These are phyloP conservation scores for Rubus parviflorus DNA, from an alignment of 306 rosid species.

Conservation along the genomic window DNA sequence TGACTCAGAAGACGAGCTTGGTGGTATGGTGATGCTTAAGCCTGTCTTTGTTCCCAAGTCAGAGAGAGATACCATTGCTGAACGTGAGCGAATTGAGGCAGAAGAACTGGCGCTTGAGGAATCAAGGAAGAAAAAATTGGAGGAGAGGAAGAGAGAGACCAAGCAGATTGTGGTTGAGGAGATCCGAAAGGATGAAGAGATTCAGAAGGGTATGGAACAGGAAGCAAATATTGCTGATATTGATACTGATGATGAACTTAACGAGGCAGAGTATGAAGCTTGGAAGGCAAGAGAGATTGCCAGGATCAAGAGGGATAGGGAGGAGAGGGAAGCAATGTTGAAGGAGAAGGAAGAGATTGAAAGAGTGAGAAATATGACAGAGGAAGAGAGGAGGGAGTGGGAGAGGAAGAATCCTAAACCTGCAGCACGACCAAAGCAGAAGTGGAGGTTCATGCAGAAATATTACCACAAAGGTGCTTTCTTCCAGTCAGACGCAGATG, in stretches of 20 bases:
- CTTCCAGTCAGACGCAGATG: slow-evolving; percentile 73
- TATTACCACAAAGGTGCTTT: slow-evolving; percentile 95
- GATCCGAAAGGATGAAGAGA: slow-evolving; percentile 81
- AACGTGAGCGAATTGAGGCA: slow-evolving; percentile 90
- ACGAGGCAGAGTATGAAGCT: slow-evolving; percentile 95
- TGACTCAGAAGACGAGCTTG: slow-evolving; percentile 82
- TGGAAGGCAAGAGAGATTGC: slow-evolving; percentile 95
- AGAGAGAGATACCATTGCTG: slow-evolving; percentile 91
- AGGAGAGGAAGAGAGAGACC: slow-evolving; percentile 80
- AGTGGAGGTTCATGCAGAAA: slow-evolving; percentile 98
- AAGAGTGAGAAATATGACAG: slow-evolving; percentile 91
- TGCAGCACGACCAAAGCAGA: slow-evolving; percentile 55
- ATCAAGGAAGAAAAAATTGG: slow-evolving; percentile 66
- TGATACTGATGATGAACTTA: slow-evolving; percentile 92
- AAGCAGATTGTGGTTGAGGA: slow-evolving; percentile 94
- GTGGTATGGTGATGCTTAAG: slow-evolving; percentile 88
- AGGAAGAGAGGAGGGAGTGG: slow-evolving; percentile 99
- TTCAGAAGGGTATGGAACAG: slow-evolving; percentile 78
- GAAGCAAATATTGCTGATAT: slow-evolving; percentile 91
- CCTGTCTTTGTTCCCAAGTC: slow-evolving; percentile 92
- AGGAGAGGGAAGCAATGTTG: slow-evolving; percentile 76
- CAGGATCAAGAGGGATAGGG: slow-evolving; percentile 94
- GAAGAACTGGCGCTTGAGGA: slow-evolving; percentile 85
- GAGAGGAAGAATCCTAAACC: slow-evolving; percentile 92
- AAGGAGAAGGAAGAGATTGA: slow-evolving; percentile 92